These are phyloP conservation scores for Epichloe festucae DNA, from an alignment of 2,329 filamentous ascomycete genomes.

Conservation along the genomic window DNA sequence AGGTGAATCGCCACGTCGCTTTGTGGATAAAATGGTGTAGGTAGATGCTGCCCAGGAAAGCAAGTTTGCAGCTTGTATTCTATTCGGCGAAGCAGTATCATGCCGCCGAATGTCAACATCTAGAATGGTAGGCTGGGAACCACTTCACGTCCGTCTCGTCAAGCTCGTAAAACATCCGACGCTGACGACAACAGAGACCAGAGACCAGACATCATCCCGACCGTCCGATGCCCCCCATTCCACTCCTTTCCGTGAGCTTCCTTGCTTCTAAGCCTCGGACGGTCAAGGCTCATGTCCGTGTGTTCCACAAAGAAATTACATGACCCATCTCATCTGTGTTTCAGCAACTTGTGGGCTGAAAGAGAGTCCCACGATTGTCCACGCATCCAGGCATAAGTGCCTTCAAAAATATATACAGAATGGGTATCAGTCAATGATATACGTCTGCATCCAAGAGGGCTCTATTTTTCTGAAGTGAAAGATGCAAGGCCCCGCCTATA, in stretches of 20 bases:
- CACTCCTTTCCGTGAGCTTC: background rate
- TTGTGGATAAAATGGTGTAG: too few species aligned
- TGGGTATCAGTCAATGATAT: background rate
- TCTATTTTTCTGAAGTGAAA: background rate
- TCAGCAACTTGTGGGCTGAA: background rate
- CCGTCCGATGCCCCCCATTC: background rate
- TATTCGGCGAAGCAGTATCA: too few species aligned
- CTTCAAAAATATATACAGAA: background rate
- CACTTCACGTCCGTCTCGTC: too few species aligned
- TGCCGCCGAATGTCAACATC: too few species aligned
- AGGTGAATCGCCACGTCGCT: background rate
- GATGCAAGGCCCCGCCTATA: constrained; percentile 9
- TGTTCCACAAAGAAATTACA: background rate
- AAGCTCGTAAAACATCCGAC: too few species aligned
- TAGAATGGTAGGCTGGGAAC: too few species aligned
- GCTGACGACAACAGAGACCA: too few species aligned
- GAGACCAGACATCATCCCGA: background rate
- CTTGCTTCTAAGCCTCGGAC: background rate
- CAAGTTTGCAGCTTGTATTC: too few species aligned
- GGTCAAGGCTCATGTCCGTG: background rate
- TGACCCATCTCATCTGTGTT: background rate
- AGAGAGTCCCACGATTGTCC: background rate
- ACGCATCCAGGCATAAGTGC: background rate
- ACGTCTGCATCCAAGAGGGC: background rate
- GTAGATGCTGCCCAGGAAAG: too few species aligned